Evolutionary conservation across 2,329 filamentous ascomycete species (phyloP), one percentile per base, ranked within the genome.

Genomic region (Aspergillus brunneoviolaceus): DNA sequence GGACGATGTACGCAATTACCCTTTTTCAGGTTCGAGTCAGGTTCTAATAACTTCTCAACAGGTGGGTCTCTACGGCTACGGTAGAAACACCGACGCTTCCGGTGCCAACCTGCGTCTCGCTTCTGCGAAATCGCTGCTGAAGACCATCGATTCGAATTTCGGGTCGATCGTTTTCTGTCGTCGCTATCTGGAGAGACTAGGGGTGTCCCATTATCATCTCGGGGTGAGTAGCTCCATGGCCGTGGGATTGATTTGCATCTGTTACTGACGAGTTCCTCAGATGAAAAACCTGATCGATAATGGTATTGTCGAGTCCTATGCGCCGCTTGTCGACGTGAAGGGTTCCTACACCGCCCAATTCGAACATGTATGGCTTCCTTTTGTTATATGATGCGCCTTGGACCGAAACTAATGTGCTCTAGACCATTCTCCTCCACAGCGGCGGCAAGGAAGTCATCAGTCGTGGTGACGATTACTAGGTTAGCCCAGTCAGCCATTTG

Each of bases 281-380:
- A 77, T 88, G 72, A 86, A 86, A 59, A 81, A 78, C 42, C 77
- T 88, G 25, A 79, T 87, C 1, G 78, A 81, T 6, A 78, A 83
- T 55, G 86, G 84, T 1, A 79, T 88, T 21, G 75, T 88, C 3
- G 81, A 88, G 48, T 72, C 78, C 4, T 85, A 88, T 67, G 74
- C 74, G 14, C 86, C 86, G 1, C 74, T 89, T 27, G 74, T 80
- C 35, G 86, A 89, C 64, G 70, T 84, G 48, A 78, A 81, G 63
- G 86, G 85, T 2, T 87, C 85, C 1, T 88, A 87, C 68, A 81
- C 83, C 5, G 86, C 86, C 10, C 87, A 89, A 65, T 88, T 85
- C 69, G 86, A 89, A 74, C 87, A 84, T 72, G 77, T 80, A 69
- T 59, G 74, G 42, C 25, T 14, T 16, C 49, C 25, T 21, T 23